These are phyloP conservation scores for Suillus lakei DNA, from an alignment of 768 basidiomycete genomes.

Conservation along the genomic window DNA sequence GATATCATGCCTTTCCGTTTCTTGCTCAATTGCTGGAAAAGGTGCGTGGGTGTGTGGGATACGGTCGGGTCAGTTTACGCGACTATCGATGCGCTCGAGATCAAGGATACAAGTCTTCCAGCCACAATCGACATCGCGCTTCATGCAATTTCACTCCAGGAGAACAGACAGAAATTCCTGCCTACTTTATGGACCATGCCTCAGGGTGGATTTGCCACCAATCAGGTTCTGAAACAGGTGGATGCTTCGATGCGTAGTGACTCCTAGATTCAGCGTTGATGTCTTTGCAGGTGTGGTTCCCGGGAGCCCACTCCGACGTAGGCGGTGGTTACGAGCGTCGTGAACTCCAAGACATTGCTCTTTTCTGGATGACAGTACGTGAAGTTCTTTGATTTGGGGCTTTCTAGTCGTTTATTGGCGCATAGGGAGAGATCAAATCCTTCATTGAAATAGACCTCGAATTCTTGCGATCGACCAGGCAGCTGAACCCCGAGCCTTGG, in stretches of 20 bases:
- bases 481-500: slow-evolving; percentile 11
- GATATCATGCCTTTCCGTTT: neutral
- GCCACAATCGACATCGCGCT: slow-evolving; percentile 21
- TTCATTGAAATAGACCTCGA: slow-evolving; percentile 8
- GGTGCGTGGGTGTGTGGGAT: slow-evolving; percentile 26
- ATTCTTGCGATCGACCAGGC: slow-evolving; percentile 7
- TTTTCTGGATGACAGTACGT: slow-evolving; percentile 30
- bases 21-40: slow-evolving; percentile 7
- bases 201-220: slow-evolving; percentile 2
- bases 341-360: slow-evolving; percentile 21
- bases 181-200: slow-evolving; percentile 23
- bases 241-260: neutral
- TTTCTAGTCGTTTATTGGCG: neutral
- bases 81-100: slow-evolving; percentile 16
- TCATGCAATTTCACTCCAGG: slow-evolving; percentile 34
- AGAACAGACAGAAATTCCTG: slow-evolving; percentile 28
- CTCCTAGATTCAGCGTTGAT: neutral
- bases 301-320: slow-evolving; percentile 28
- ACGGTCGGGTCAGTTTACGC: slow-evolving; percentile 24
- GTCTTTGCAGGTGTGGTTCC: slow-evolving; percentile 28
- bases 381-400: neutral
- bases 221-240: slow-evolving; percentile 21
- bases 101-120: slow-evolving; percentile 22
- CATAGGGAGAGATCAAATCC: slow-evolving; percentile 8
- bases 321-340: slow-evolving; percentile 20